Percentiles rank a stretch among this genome's conserved stretches.
These are phyloP conservation scores for Podospora appendiculata DNA, from an alignment of 495 filamentous ascomycete genomes.

Conservation along the genomic window DNA sequence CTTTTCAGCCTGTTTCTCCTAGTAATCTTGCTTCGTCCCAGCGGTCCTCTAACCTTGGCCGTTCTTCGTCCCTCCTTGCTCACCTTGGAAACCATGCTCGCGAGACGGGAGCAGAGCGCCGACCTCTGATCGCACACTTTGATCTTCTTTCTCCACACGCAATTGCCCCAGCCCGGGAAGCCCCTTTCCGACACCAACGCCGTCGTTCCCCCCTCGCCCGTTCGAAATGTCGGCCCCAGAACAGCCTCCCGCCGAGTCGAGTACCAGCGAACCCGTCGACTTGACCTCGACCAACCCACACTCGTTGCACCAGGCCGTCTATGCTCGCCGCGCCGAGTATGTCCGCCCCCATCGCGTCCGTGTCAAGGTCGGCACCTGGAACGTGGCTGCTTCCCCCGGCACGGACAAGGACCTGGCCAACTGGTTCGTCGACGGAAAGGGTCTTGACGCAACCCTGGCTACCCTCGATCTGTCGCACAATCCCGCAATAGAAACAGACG, in stretches of 20 bases:
- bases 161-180: no score
- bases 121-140: no score
- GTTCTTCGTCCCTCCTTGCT: no score
- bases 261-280: constrained; percentile 28
- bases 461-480: constrained; percentile 38
- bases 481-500: constrained; percentile 11
- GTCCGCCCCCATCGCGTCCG: constrained; percentile 58
- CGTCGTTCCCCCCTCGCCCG: not conserved
- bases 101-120: no score
- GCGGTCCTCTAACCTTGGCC: no score
- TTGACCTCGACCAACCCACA: constrained; percentile 26
- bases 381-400: constrained; percentile 74
- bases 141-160: no score
- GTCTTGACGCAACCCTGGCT: constrained; percentile 52
- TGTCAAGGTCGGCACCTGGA: constrained; percentile 91
- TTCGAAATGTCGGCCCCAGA: constrained; percentile 22
- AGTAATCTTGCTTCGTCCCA: no score
- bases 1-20: no score
- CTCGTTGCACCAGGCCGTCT: constrained; percentile 48
- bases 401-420: constrained; percentile 78
- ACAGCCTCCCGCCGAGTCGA: constrained; percentile 18
- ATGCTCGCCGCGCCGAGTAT: constrained; percentile 70
- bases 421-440: constrained; percentile 78
- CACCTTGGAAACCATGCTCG: no score
- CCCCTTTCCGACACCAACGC: not conserved